Percentiles rank a stretch among this genome's conserved stretches.
These are phyloP conservation scores for Fusarium algeriense DNA, from an alignment of 2,329 filamentous ascomycete genomes.

Conservation along the genomic window DNA sequence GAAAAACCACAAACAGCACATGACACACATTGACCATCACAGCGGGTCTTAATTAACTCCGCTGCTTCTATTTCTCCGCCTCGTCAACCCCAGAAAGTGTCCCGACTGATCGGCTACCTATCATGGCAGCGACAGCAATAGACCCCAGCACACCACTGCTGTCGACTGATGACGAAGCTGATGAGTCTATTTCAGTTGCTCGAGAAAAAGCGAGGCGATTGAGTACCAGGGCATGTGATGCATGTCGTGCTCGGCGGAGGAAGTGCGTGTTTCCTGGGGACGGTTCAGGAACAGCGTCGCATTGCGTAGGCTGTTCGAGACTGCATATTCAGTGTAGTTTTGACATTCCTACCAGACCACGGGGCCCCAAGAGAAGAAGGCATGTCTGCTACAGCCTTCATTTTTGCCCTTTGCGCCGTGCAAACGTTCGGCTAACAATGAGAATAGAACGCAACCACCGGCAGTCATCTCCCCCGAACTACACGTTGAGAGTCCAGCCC, in stretches of 20 bases:
- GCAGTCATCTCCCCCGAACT: background rate
- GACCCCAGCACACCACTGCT: background rate
- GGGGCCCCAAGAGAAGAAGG: constrained; percentile 4
- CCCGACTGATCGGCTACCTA: background rate
- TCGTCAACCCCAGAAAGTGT: background rate
- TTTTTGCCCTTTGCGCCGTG: fast-evolving
- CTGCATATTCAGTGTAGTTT: constrained; percentile 13
- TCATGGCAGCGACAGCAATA: background rate
- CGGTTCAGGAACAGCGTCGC: background rate
- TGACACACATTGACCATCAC: background rate
- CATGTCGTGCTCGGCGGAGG: constrained; percentile 9
- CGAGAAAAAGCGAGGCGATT: background rate
- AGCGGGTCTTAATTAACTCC: background rate
- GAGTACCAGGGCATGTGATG: background rate
- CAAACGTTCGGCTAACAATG: background rate
- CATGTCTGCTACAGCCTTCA: fast-evolving
- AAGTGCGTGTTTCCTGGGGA: constrained; percentile 4
- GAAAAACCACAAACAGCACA: background rate
- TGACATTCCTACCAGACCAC: background rate
- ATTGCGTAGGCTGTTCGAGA: background rate
- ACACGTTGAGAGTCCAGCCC: background rate
- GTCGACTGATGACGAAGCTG: background rate
- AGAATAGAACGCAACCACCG: background rate
- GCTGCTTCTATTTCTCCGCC: constrained; percentile 8
- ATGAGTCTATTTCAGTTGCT: background rate